These are phyloP conservation scores for Tylopilus felleus DNA, from an alignment of 768 basidiomycete species.

Conservation along the genomic window DNA sequence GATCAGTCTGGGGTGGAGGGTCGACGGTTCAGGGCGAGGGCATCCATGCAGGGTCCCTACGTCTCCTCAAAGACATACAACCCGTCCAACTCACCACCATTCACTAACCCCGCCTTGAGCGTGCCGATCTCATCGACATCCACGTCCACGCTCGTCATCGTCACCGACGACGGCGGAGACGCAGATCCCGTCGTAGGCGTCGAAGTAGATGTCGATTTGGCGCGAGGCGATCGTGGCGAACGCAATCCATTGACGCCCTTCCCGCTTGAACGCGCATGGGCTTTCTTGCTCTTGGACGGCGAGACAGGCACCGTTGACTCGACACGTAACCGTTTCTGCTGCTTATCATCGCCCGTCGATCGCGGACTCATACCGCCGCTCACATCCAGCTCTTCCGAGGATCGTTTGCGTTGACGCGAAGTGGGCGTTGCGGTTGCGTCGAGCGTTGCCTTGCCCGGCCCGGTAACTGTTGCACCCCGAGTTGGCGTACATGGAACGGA, in stretches of 20 bases:
- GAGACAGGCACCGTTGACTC: slow-evolving; percentile 11
- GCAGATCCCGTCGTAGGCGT: slow-evolving; percentile 8
- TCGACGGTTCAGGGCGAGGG: background rate
- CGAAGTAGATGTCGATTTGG: slow-evolving; percentile 4
- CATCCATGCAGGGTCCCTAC: background rate
- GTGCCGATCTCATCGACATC: slow-evolving; percentile 16
- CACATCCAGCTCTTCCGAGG: slow-evolving; percentile 47
- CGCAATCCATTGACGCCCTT: background rate
- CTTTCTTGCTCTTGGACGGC: slow-evolving; percentile 2
- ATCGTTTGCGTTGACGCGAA: slow-evolving; percentile 41
- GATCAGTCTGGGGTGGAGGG: slow-evolving; percentile 3
- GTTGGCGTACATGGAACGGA: background rate
- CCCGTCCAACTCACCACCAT: slow-evolving; percentile 31
- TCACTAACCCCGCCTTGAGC: slow-evolving; percentile 28
- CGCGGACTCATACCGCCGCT: slow-evolving; percentile 8
- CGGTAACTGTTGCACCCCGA: background rate
- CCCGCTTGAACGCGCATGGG: background rate
- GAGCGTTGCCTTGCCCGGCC: background rate
- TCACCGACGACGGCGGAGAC: slow-evolving; percentile 24
- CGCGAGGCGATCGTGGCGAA: slow-evolving; percentile 10
- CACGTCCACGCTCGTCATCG: slow-evolving; percentile 16
- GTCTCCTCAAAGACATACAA: slow-evolving; percentile 31
- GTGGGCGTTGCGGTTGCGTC: slow-evolving; percentile 4
- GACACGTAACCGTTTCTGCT: slow-evolving; percentile 30
- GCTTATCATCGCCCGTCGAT: slow-evolving; percentile 16